Percentiles rank a stretch among this genome's conserved stretches.
phyloP scores from a whole-genome alignment of 441 rosid species.

The Euphorbia celastroides region DNA sequence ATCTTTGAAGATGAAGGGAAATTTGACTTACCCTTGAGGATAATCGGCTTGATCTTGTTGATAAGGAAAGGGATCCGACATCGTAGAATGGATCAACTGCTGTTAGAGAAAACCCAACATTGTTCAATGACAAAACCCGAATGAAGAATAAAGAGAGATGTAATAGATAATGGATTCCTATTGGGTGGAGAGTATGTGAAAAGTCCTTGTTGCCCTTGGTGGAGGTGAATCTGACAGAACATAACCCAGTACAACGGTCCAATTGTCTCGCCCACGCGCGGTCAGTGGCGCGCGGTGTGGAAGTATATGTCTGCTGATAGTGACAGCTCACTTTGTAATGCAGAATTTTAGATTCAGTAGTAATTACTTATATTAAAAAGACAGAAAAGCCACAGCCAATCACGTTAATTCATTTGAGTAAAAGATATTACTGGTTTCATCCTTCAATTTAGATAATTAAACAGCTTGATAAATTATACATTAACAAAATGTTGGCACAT shows the following conservation, averaged over 20 bases:
- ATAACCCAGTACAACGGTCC: background rate
- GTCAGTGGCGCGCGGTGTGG: background rate
- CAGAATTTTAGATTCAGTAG: no score
- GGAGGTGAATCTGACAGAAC: background rate
- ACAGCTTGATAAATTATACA: constrained; percentile 11
- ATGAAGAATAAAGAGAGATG: background rate
- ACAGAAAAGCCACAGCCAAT: no score
- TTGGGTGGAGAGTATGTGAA: background rate
- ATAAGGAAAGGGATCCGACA: constrained; percentile 21
- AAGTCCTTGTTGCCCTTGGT: constrained; percentile 6
- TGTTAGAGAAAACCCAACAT: no score
- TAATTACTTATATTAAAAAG: no score
- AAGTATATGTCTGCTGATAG: no score
- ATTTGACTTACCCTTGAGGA: constrained; percentile 3
- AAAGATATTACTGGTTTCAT: no score
- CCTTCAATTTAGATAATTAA: no score
- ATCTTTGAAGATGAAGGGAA: no score
- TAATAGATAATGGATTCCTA: background rate
- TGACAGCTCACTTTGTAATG: no score
- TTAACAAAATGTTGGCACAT: background rate
- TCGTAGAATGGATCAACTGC: no score
- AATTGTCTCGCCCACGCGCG: background rate
- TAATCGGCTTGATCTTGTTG: constrained; percentile 13
- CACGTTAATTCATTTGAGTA: no score
- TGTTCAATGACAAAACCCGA: no score